Percentiles rank a stretch among this genome's conserved stretches.
These are phyloP conservation scores for Stereocaulon alpinum DNA, from an alignment of 495 filamentous ascomycete species.

Conservation along the genomic window DNA sequence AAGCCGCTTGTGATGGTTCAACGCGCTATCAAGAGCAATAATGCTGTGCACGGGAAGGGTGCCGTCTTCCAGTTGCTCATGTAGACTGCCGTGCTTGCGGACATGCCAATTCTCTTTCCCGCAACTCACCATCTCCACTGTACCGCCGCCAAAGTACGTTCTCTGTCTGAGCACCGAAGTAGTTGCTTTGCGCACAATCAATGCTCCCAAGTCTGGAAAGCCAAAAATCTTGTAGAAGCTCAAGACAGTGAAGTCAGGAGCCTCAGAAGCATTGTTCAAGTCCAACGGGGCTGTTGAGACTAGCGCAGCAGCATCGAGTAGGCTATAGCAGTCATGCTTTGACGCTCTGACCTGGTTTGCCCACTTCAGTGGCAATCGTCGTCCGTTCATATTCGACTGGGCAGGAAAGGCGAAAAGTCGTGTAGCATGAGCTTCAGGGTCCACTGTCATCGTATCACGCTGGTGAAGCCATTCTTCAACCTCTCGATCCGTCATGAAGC, in stretches of 20 bases:
- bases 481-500: slow-evolving; percentile 54
- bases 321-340: slow-evolving; percentile 43
- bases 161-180: slow-evolving; percentile 50
- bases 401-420: slow-evolving; percentile 74
- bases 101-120: slow-evolving; percentile 53
- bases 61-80: slow-evolving; percentile 66
- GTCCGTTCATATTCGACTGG: slow-evolving; percentile 92
- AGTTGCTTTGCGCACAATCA: slow-evolving; percentile 71
- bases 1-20: slow-evolving; percentile 52
- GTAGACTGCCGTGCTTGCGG: slow-evolving; percentile 46
- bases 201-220: slow-evolving; percentile 80
- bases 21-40: slow-evolving; percentile 56
- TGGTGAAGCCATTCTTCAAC: slow-evolving; percentile 55
- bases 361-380: slow-evolving; percentile 65
- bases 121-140: slow-evolving; percentile 69
- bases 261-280: slow-evolving; percentile 45
- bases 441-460: slow-evolving; percentile 21
- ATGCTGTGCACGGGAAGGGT: slow-evolving; percentile 73
- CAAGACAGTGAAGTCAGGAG: slow-evolving; percentile 79
- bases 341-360: slow-evolving; percentile 40
- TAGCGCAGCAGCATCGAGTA: slow-evolving; percentile 85
- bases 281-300: slow-evolving; percentile 70
- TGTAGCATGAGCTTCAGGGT: slow-evolving; percentile 21
- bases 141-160: slow-evolving; percentile 89
- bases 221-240: slow-evolving; percentile 98